Percentiles rank a stretch among this genome's conserved stretches.
Conservation (phyloP, 805 yeast genomes). For the Candida verbasci region DNA sequence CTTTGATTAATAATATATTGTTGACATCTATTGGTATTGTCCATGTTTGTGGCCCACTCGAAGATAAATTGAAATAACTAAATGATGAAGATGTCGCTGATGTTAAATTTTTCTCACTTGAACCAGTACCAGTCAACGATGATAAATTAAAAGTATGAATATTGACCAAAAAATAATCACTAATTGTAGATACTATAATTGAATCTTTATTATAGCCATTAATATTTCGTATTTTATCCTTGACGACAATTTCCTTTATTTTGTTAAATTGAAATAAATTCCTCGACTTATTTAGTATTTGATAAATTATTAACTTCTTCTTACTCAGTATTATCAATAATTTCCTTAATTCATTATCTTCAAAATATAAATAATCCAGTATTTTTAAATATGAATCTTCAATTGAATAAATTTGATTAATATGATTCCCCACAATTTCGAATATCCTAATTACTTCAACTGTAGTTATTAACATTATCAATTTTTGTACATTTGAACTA, state of each 20-base stretch:
- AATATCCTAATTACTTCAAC: slow-evolving; percentile 21
- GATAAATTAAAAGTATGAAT: slow-evolving; percentile 13
- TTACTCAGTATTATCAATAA: slow-evolving; percentile 25
- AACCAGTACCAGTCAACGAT: slow-evolving; percentile 14
- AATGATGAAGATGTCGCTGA: slow-evolving; percentile 22
- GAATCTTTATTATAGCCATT: slow-evolving; percentile 9
- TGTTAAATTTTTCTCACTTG: slow-evolving; percentile 17
- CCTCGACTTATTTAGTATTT: slow-evolving; percentile 24
- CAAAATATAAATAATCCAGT: slow-evolving; percentile 15
- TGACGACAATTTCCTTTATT: slow-evolving; percentile 21
- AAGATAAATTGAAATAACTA: slow-evolving; percentile 35
- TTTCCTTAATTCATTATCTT: slow-evolving; percentile 12
- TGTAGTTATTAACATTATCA: slow-evolving; percentile 18
- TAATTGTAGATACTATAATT: slow-evolving; percentile 20
- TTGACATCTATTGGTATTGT: slow-evolving; percentile 14
- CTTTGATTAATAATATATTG: slow-evolving; percentile 27
- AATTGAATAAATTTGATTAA: slow-evolving; percentile 27
- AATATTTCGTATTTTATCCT: slow-evolving; percentile 27
- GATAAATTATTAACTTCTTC: slow-evolving; percentile 25
- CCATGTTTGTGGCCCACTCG: slow-evolving; percentile 23
- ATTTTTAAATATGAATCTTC: slow-evolving; percentile 10
- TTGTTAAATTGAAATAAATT: slow-evolving; percentile 25
- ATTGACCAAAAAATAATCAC: slow-evolving; percentile 25
- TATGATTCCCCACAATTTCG: slow-evolving; percentile 29
- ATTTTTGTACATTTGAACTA: slow-evolving; percentile 3